These are phyloP conservation scores for Malassezia globosa DNA, from an alignment of 1,284 basidiomycete species.

Conservation along the genomic window DNA sequence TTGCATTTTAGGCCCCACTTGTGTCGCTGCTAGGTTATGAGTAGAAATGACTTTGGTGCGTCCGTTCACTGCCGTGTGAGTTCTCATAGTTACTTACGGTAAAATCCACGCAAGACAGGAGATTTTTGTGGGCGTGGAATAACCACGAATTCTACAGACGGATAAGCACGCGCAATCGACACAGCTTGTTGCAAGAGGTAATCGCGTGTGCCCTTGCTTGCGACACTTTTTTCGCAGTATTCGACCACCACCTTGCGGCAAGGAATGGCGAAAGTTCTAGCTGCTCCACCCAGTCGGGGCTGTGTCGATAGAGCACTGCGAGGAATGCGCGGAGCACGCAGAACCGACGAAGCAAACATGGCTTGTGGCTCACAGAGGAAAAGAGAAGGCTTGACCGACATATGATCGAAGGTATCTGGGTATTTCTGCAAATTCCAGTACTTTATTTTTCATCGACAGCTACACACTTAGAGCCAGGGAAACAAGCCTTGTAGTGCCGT, in stretches of 20 bases:
- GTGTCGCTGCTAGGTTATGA: conserved; percentile 12
- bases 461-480: too few relatives aligned
- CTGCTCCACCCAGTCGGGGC: conserved; percentile 15
- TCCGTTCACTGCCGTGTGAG: conserved; percentile 17
- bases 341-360: neutral
- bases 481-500: too few relatives aligned
- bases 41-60: conserved; percentile 19
- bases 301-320: conserved; percentile 11
- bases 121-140: conserved; percentile 15
- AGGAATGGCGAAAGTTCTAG: conserved; percentile 17
- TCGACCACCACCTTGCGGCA: conserved; percentile 23
- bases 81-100: conserved; percentile 16
- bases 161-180: conserved; percentile 14
- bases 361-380: too few relatives aligned
- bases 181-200: conserved; percentile 17
- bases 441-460: neutral
- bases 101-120: conserved; percentile 19
- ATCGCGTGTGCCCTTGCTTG: conserved; percentile 16
- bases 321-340: neutral
- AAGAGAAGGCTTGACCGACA: too few relatives aligned
- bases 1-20: conserved; percentile 16
- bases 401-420: neutral
- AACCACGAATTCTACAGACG: conserved; percentile 20
- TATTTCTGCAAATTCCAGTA: neutral
- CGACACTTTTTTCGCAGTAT: conserved; percentile 17